Evolutionary conservation across 257 asterid species (phyloP).

Genomic region (Catharanthus roseus): DNA sequence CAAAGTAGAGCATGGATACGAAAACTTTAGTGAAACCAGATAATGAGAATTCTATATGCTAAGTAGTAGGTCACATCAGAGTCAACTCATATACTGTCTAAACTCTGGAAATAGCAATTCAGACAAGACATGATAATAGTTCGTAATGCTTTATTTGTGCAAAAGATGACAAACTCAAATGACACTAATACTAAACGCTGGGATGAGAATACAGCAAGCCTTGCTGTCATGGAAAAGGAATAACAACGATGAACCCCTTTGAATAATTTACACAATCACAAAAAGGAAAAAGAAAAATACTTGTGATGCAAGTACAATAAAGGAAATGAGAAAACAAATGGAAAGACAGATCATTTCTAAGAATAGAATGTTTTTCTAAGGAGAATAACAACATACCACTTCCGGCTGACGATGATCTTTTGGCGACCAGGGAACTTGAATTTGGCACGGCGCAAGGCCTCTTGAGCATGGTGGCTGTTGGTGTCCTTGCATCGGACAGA

Average conservation of each 20-base stretch:
- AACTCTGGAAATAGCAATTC: too few relatives aligned
- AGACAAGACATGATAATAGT: too few relatives aligned
- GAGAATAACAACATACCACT: slow-evolving; percentile 45
- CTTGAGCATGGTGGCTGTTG: slow-evolving; percentile 73
- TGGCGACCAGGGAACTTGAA: slow-evolving; percentile 92
- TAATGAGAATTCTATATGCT: not conserved
- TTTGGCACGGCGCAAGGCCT: slow-evolving; percentile 89
- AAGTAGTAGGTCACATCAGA: not conserved
- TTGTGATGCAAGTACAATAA: not conserved
- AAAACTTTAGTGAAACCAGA: not conserved
- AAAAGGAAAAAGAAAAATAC: too few relatives aligned
- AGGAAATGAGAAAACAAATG: not conserved
- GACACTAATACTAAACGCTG: too few relatives aligned
- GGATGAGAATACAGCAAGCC: too few relatives aligned
- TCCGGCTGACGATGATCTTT: slow-evolving; percentile 86
- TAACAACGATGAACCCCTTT: too few relatives aligned
- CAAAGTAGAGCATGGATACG: not conserved
- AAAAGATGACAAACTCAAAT: too few relatives aligned
- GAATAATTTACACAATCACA: too few relatives aligned
- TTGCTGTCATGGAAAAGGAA: too few relatives aligned
- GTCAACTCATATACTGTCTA: too few relatives aligned
- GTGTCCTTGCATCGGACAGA: slow-evolving; percentile 82
- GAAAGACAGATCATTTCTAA: not conserved
- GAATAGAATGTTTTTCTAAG: not conserved
- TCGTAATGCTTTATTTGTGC: too few relatives aligned